Evolutionary conservation across 2,329 filamentous ascomycete genomes (phyloP).

Genomic region (Aspergillus neotritici): DNA sequence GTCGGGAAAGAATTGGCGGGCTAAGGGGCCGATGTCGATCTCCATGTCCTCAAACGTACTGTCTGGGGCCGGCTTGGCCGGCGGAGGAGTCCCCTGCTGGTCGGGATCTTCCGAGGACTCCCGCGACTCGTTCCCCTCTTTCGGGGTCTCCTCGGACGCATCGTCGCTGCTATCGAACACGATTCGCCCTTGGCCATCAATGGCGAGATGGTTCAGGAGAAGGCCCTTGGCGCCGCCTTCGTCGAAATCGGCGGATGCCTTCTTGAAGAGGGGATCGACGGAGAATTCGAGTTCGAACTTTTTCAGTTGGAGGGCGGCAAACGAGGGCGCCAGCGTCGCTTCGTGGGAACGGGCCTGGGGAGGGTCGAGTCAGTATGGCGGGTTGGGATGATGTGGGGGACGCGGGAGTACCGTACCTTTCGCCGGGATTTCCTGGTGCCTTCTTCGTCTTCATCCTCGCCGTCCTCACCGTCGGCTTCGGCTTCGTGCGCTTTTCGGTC

Average conservation of each 20-base stretch:
- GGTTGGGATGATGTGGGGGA: too few relatives aligned
- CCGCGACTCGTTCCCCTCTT: constrained; percentile 26
- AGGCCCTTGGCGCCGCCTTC: constrained; percentile 95
- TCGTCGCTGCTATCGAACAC: constrained; percentile 99
- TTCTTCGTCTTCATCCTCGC: constrained; percentile 57
- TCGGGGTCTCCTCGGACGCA: constrained; percentile 48
- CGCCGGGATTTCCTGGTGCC: constrained; percentile 56
- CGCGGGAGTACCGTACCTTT: constrained; percentile 51
- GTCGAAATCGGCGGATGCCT: constrained; percentile 95
- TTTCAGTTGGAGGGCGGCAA: constrained; percentile 83
- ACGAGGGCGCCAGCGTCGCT: constrained; percentile 84
- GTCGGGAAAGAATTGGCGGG: constrained; percentile 78
- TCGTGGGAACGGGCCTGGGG: constrained; percentile 69
- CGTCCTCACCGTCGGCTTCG: constrained; percentile 58
- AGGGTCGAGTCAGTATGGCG: constrained; percentile 16
- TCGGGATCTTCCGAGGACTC: constrained; percentile 45
- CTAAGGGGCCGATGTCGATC: constrained; percentile 72
- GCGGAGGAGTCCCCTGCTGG: constrained; percentile 29
- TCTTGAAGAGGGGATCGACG: constrained; percentile 98
- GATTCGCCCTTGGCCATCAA: constrained; percentile 84
- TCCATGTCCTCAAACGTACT: constrained; percentile 50
- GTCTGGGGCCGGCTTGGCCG: constrained; percentile 29
- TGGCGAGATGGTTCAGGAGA: constrained; percentile 91
- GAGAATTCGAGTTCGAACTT: constrained; percentile 97
- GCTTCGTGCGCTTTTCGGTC: constrained; percentile 64